phyloP scores from a whole-genome alignment of 495 filamentous ascomycete species.

The Penicillium cinerascens region DNA sequence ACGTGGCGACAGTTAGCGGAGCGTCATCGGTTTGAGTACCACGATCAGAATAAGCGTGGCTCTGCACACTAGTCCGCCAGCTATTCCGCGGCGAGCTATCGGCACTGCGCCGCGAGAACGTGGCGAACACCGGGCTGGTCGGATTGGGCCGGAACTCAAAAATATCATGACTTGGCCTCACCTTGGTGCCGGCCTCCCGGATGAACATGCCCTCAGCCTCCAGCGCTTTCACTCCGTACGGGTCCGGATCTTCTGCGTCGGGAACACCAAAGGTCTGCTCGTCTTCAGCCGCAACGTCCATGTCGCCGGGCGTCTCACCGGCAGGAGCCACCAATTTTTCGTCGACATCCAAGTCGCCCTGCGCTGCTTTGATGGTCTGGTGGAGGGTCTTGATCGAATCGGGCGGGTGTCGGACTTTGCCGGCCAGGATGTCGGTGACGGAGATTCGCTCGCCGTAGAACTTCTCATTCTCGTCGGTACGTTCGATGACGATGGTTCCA shows the following conservation, averaged over 20 bases:
- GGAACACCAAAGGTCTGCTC: slow-evolving; percentile 66
- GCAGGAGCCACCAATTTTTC: slow-evolving; percentile 45
- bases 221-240: slow-evolving; percentile 81
- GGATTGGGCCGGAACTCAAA: slow-evolving; percentile 80
- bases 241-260: slow-evolving; percentile 71
- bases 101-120: slow-evolving; percentile 64
- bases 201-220: slow-evolving; percentile 83
- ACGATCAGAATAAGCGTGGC: slow-evolving; percentile 60
- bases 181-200: slow-evolving; percentile 72
- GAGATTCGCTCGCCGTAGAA: slow-evolving; percentile 74
- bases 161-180: slow-evolving; percentile 63
- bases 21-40: slow-evolving; percentile 58
- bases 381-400: slow-evolving; percentile 61
- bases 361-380: slow-evolving; percentile 79
- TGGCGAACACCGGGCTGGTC: slow-evolving; percentile 68
- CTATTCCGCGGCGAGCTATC: slow-evolving; percentile 57
- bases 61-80: slow-evolving; percentile 64
- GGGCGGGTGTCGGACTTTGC: slow-evolving; percentile 68
- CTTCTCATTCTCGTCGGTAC: slow-evolving; percentile 82
- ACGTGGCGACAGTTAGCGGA: slow-evolving; percentile 43
- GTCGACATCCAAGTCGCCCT: slow-evolving; percentile 74
- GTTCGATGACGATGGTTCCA: slow-evolving; percentile 79
- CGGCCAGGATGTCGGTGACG: slow-evolving; percentile 77
- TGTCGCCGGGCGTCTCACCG: slow-evolving; percentile 72
- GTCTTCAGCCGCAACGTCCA: slow-evolving; percentile 49